Base-by-base conservation (phyloP, 768 basidiomycete genomes). In the Saitozyma sp. region DNA sequence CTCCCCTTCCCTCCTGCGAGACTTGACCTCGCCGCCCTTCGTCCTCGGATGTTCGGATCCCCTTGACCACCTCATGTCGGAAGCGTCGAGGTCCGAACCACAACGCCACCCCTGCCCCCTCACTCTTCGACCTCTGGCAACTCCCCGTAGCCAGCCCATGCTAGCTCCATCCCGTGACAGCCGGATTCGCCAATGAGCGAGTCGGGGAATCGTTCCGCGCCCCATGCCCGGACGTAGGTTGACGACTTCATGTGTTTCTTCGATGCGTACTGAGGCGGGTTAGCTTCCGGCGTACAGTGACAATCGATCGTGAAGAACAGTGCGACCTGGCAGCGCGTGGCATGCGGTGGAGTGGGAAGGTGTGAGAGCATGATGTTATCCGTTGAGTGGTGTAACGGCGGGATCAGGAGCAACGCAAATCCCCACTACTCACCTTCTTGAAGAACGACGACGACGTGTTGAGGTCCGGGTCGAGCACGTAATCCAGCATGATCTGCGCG, bases 401-500 rank as follows among this genome's bases (percentile, higher is more conserved):
- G 11, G 9, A 29, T 49, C 6, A 37, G 48, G n/a, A 46, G 20
- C 13, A 9, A 9, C 8, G 38, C 17, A 9, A 16, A 29, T 16
- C 42, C 17, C 19, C n/a, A 29, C 6, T 16, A 59, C 71, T 63
- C 37, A 74, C 72, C 67, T 97, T 96, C 81, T 89, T 89, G 82
- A 85, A 87, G 76, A 96, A 88, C 38, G 86, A 86, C 55, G 90
- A 86, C 62, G 92, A 88, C 53, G 83, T 83, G 54, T 88, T 64
- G 60, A 73, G 66, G 13, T 66, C 69, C 8, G 74, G 76, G 53
- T 78, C 75, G 39, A 92, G 82, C 61, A 95, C 82, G 73, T 92
- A 94, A 79, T 91, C 89, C 69, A 96, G 75, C 89, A 96, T 92
- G 65, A 90, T 71, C 73, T 88, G 90, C 0, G 91, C 94, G 0